Base-by-base conservation (phyloP, 495 filamentous ascomycete species). In the Lophiostoma macrostomum region DNA sequence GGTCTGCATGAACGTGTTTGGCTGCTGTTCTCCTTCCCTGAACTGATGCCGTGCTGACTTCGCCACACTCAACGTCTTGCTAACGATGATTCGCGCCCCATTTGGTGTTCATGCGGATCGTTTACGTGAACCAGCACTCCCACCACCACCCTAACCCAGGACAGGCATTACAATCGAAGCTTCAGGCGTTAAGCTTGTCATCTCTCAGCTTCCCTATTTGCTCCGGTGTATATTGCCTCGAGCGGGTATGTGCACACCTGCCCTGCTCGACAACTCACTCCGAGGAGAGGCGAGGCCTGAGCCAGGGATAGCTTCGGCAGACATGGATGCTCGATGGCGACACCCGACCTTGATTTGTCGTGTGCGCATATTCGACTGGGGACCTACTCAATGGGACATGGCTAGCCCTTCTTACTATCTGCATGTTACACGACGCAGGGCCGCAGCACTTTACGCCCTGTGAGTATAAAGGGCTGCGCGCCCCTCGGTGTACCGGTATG, bases 341-440 rank as follows among this genome's bases (percentile, higher is more conserved):
- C 20, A 19, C 24, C 11, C 22, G 20, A 24, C 6, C 41, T 7
- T 50, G 29, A 36, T 40, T 30, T 50, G 47, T 20, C 34, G 14
- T 13, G 4, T 20, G 8, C 18, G 47, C 25, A 44, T 27, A 7
- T 53, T 13, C 4, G n/a, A 32, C 20, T 22, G 12, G 35, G 24
- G 38, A 53, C 50, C 38, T 53, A 53, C 50, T 53, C 50, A 53
- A 53, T 32, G 35, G 25, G 24, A 25, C 50, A 43, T 53, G 50
- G 50, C 50, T 42, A 20, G 27, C 25, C 18, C n/a, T 30, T 35
- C 13, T 2, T 16, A 25, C 22, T 39, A 41, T 25, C 47, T 13
- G 24, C 19, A 23, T 19, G 14, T 40, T 19, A 29, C 22, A 16
- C 43, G 19, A 24, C 4, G 5, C 31, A 11, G 20, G 45, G 7